Percentiles rank a stretch among this genome's conserved stretches.
Conservation (phyloP, 371 early-diverging fungal genomes). For the Mucor piriformis region DNA sequence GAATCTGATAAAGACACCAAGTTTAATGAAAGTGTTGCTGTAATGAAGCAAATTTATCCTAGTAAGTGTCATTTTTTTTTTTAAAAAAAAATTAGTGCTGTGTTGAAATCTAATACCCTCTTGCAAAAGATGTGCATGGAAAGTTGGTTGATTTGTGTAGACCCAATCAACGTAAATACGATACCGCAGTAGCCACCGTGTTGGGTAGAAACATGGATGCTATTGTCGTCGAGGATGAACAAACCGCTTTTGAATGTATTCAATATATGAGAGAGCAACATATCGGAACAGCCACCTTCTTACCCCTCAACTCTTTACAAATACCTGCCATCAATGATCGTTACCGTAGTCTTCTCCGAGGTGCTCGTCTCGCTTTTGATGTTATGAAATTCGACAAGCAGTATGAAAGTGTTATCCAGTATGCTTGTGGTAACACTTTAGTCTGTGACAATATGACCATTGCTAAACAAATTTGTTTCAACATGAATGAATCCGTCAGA, state of each 20-base stretch:
- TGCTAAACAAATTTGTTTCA: slow-evolving; percentile 87
- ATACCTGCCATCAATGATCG: slow-evolving; percentile 79
- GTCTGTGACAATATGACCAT: slow-evolving; percentile 87
- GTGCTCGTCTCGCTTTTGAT: slow-evolving; percentile 87
- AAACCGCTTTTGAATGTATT: slow-evolving; percentile 83
- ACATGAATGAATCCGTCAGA: slow-evolving; percentile 81
- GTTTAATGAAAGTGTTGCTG: slow-evolving; percentile 75
- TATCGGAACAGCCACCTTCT: slow-evolving; percentile 90
- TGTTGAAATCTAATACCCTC: too few relatives aligned
- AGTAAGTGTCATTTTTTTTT: slow-evolving; percentile 8
- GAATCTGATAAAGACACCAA: slow-evolving; percentile 80
- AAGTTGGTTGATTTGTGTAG: slow-evolving; percentile 88
- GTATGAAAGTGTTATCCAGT: slow-evolving; percentile 82
- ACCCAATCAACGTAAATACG: slow-evolving; percentile 94
- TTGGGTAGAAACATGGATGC: slow-evolving; percentile 82
- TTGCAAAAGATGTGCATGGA: slow-evolving; percentile 86
- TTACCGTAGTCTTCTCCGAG: slow-evolving; percentile 72
- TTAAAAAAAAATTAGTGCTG: too few relatives aligned
- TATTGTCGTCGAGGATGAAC: slow-evolving; percentile 78
- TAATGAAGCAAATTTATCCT: slow-evolving; percentile 83
- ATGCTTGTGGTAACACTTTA: slow-evolving; percentile 87
- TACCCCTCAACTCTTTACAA: slow-evolving; percentile 87
- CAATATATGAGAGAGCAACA: slow-evolving; percentile 94
- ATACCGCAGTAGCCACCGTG: slow-evolving; percentile 79
- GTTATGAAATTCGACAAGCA: slow-evolving; percentile 82